Base-by-base conservation (phyloP, 1,284 basidiomycete species). In the Marasmius oreades region DNA sequence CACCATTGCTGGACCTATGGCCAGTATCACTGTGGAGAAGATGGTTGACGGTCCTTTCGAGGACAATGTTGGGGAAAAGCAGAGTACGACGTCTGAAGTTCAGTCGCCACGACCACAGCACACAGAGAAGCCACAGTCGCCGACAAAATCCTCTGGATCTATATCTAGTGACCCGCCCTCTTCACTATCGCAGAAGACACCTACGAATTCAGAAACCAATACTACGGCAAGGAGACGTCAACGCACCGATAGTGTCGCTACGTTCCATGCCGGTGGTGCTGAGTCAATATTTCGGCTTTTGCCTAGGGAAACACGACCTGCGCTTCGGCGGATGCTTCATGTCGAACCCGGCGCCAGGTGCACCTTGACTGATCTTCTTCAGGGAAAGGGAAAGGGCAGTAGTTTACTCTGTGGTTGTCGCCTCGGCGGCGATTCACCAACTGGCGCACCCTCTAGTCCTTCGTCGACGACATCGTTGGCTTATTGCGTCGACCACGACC, bases 231-330 rank as follows among this genome's bases (percentile, higher is more conserved):
- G 67, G 59, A 66, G 73, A 56, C 76, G 87, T 60, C 65, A 79
- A 61, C 77, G 86, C 63, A 74, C 81, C 55, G 80, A 85, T 69
- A 80, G 82, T 67, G 79, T 89, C 61, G 74, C 80, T 55, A 93
- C 94, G n/a, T 89, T 86, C 80, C 80, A 89, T 69, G 80, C 75
- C n/a, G 92, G 89, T 43, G 92, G 92, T 7, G 89, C 93, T n/a
- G 96, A 99, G 72, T 95, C 92, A 31, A 97, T 99, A 68, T 99
- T 99, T 82, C 85, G 95, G n/a, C 79, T 99, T 5, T 78, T 99
- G 20, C 96, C 96, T 5, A 88, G 96, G 58, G 96, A 98, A 74
- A 88, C 92, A 16, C 84, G 95, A 43, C 80, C 86, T 14, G 93
- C 92, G 10, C 79, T 99, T 55, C 89, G 93, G 59, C 85, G 95